Evolutionary conservation across 2,329 filamentous ascomycete species (phyloP), one percentile per base, ranked within the genome.

Genomic region (Verruconis gallopava): DNA sequence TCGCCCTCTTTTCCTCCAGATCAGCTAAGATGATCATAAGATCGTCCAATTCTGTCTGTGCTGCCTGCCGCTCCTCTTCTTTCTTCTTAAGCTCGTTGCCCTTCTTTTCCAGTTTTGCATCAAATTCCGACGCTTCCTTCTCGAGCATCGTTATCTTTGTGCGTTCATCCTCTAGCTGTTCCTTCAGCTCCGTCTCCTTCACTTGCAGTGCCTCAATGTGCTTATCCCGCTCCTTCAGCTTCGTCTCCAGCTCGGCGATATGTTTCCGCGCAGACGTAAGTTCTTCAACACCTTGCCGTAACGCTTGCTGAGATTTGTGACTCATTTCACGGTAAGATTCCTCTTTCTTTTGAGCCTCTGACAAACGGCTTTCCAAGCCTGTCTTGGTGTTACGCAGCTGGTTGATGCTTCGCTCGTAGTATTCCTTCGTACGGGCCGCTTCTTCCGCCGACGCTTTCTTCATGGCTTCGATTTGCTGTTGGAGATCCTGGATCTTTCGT

Each of bases 21-120:
- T 69, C 66, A 3, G 63, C 60, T 21, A 67, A 59, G 3, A 66
- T 53, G 38, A 69, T 64, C 44, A 72, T 62, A 47, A 68, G 50
- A 46, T 67, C 65, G 45, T 69, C 66, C 25, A 71, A 44, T 49
- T 68, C 65, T 39, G 60, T 57, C 48, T 67, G 56, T 14, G 51
- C 57, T 19, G 53, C 51, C 12, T 47, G 48, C 4, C 55, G 47
- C 17, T 51, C 55, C 32, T 61, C 61, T 49, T 62, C 59, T 41
- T 66, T 65, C 25, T 56, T 53, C 20, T 60, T 54, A 33, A 48
- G 45, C 20, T 25, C 45, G 22, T 46, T 43, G 13, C 49, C 19
- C 11, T 58, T 56, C 6, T 59, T 55, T 43, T 57, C 46, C 22
- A 46, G 46, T 5, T 55, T 55, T 42, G 51, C 52, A 4, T 45